Conservation (phyloP, 202 grass and related monocot species). For the Panicum hallii region DNA sequence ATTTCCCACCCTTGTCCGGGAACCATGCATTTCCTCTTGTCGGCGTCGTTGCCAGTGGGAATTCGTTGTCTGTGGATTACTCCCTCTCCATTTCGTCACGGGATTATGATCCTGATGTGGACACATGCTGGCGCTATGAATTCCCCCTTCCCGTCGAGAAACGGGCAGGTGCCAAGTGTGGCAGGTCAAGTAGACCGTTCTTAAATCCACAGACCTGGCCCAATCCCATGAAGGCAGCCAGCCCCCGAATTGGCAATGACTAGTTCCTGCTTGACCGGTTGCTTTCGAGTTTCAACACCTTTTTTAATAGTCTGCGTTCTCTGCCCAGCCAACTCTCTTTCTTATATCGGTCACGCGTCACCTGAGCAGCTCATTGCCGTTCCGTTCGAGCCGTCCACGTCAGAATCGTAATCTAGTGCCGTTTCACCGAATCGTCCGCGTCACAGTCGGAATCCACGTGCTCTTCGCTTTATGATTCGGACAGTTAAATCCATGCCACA, state of each 20-base stretch:
- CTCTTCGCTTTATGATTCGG: not conserved
- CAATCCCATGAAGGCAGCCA: slow-evolving; percentile 26
- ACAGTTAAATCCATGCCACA: not conserved
- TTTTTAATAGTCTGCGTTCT: not conserved
- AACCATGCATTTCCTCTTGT: too few relatives aligned
- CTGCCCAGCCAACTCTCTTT: not conserved
- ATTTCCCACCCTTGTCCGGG: too few relatives aligned
- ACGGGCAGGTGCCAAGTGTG: not conserved
- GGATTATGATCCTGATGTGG: not conserved
- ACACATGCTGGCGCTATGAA: slow-evolving; percentile 17
- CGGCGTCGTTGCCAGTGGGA: not conserved
- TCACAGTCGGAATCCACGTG: not conserved
- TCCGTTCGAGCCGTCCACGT: not conserved
- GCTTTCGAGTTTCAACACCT: not conserved
- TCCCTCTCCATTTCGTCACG: not conserved
- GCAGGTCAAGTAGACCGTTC: not conserved
- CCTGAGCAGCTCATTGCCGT: not conserved
- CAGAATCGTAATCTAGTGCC: not conserved
- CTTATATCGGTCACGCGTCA: not conserved
- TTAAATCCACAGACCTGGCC: not conserved
- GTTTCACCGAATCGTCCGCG: not conserved
- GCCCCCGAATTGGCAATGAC: not conserved
- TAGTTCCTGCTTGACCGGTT: not conserved
- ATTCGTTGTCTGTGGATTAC: not conserved
- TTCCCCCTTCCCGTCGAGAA: slow-evolving; percentile 16